Percentiles rank a stretch among this genome's conserved stretches.
Conservation (phyloP, 108 stramenopile genomes). For the Phaeodactylum tricornutum region DNA sequence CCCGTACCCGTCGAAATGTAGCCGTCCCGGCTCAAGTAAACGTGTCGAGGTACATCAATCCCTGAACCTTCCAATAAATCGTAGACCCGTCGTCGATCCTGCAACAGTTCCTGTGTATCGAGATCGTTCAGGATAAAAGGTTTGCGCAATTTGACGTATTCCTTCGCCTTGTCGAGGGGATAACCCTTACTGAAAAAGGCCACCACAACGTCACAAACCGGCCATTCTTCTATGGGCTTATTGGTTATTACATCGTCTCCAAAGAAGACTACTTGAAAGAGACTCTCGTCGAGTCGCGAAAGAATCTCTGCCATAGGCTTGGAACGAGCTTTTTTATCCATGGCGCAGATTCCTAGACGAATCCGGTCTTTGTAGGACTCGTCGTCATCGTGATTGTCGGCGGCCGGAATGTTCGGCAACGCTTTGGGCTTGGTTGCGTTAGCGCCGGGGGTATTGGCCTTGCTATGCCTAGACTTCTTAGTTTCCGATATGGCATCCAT, state of each 20-base stretch:
- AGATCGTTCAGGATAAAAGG: conserved; percentile 93
- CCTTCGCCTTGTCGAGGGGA: conserved; percentile 88
- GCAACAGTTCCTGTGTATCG: conserved; percentile 72
- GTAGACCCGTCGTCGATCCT: conserved; percentile 90
- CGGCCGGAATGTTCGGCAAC: conserved; percentile 20
- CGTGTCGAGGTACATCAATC: conserved; percentile 92
- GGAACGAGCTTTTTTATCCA: conserved; percentile 91
- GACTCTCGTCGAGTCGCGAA: conserved; percentile 55
- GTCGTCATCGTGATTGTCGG: conserved; percentile 13
- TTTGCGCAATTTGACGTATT: conserved; percentile 80
- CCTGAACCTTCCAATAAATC: conserved; percentile 81
- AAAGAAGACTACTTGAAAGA: conserved; percentile 85
- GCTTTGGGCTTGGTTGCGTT: neutral
- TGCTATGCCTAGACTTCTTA: no score
- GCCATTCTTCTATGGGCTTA: conserved; percentile 89
- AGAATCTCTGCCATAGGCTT: conserved; percentile 99
- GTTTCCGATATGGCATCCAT: no score
- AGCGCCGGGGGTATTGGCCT: no score
- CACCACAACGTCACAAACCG: conserved; percentile 86
- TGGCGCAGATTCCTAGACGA: conserved; percentile 93
- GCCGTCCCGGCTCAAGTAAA: conserved; percentile 80
- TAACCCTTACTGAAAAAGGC: conserved; percentile 93
- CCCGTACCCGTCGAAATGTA: conserved; percentile 54
- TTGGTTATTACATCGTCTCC: conserved; percentile 87
- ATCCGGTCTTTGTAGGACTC: conserved; percentile 50